phyloP scores from a whole-genome alignment of 78 protist genomes.

The Speleostelium caveatum region DNA sequence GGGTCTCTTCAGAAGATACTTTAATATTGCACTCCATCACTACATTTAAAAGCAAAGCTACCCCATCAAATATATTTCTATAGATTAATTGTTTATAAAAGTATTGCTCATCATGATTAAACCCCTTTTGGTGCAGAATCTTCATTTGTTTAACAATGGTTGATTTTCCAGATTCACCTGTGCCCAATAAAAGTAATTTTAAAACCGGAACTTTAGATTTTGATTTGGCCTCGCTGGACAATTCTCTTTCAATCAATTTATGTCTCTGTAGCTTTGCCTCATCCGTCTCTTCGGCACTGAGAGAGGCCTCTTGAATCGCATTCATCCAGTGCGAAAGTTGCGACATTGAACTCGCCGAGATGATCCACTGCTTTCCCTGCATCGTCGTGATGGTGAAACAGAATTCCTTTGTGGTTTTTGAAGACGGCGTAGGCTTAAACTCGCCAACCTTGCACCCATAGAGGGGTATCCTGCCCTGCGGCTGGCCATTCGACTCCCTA shows the following conservation, averaged over 20 bases:
- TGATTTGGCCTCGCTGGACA: slow-evolving; percentile 13
- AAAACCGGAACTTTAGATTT: not conserved
- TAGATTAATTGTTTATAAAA: slow-evolving; percentile 45
- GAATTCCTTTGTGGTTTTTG: slow-evolving; percentile 39
- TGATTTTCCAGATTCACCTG: slow-evolving; percentile 86
- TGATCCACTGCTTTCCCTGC: slow-evolving; percentile 43
- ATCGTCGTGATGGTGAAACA: slow-evolving; percentile 38
- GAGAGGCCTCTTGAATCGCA: slow-evolving; percentile 28
- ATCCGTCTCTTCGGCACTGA: slow-evolving; percentile 14
- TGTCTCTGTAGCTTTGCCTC: slow-evolving; percentile 37
- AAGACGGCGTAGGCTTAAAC: slow-evolving; percentile 4
- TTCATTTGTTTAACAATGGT: slow-evolving; percentile 93
- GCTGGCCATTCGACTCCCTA: slow-evolving; percentile 29
- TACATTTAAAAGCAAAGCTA: slow-evolving; percentile 20
- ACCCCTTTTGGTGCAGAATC: slow-evolving; percentile 90
- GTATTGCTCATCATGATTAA: slow-evolving; percentile 54
- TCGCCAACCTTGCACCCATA: slow-evolving; percentile 46
- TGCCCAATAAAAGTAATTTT: slow-evolving; percentile 44
- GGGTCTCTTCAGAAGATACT: slow-evolving; percentile 19
- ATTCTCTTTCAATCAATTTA: slow-evolving; percentile 21
- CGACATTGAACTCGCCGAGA: slow-evolving; percentile 53
- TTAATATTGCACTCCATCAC: slow-evolving; percentile 24
- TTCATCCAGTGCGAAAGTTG: slow-evolving; percentile 53
- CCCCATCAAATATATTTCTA: slow-evolving; percentile 62
- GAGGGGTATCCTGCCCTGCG: slow-evolving; percentile 70